These are phyloP conservation scores for Lepidium didymum DNA, from an alignment of 345 rosid species.

Conservation along the genomic window DNA sequence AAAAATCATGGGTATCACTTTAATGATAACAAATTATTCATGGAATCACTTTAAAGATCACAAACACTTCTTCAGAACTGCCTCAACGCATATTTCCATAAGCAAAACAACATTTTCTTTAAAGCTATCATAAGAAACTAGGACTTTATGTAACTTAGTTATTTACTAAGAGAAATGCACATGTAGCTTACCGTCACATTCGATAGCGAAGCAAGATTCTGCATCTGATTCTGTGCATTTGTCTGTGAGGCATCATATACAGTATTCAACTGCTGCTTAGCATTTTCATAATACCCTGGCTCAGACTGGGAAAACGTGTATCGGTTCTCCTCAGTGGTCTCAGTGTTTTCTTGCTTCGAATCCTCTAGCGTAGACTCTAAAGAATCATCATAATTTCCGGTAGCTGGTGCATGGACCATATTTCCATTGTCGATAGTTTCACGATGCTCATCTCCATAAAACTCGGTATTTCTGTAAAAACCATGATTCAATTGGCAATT, in stretches of 20 bases:
- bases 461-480: constrained; percentile 59
- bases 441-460: constrained; percentile 64
- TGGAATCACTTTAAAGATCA: neutral
- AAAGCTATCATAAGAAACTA: neutral
- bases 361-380: constrained; percentile 54
- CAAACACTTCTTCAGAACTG: neutral
- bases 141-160: neutral
- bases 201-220: constrained; percentile 58
- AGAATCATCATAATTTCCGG: constrained; percentile 52
- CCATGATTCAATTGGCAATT: neutral
- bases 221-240: constrained; percentile 56
- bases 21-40: neutral
- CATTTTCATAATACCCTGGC: constrained; percentile 61
- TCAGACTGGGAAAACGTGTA: constrained; percentile 64
- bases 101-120: neutral
- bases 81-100: neutral
- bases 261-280: constrained; percentile 50
- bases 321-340: constrained; percentile 56
- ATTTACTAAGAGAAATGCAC: neutral
- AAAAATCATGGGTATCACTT: neutral
- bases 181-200: constrained; percentile 61
- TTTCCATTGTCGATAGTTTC: constrained; percentile 51
- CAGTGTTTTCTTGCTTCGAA: constrained; percentile 58
- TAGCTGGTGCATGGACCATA: constrained; percentile 41
- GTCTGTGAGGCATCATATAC: constrained; percentile 50